Percentiles rank a stretch among this genome's conserved stretches.
Conservation (phyloP, 768 basidiomycete species). For the Boletus vermiculosoides region DNA sequence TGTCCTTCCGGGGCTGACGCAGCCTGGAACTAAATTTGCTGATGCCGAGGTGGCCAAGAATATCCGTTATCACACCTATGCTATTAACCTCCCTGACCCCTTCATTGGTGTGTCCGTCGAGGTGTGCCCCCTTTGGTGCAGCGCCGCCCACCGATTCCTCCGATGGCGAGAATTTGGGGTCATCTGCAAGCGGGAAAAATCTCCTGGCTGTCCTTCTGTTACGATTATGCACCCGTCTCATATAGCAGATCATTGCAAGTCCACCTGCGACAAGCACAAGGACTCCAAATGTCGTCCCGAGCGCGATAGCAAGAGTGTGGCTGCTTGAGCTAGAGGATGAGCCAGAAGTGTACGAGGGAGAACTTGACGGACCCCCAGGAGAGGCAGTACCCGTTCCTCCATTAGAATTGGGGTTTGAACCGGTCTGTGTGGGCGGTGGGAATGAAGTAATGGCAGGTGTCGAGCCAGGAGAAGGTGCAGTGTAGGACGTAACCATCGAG, state of each 20-base stretch:
- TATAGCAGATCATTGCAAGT: constrained; percentile 43
- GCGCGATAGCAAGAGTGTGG: constrained; percentile 47
- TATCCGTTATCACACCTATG: constrained; percentile 9
- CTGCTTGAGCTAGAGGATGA: constrained; percentile 19
- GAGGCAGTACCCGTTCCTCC: constrained; percentile 11
- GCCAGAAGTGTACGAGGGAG: constrained; percentile 17
- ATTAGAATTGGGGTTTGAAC: constrained; percentile 11
- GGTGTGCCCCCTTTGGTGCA: constrained; percentile 5
- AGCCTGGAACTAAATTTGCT: constrained; percentile 7
- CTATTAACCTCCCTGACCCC: background rate
- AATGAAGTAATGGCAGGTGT: constrained; percentile 35
- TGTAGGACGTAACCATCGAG: constrained; percentile 43
- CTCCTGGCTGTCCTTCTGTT: background rate
- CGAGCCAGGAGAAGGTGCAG: constrained; percentile 32
- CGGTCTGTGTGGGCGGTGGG: constrained; percentile 35
- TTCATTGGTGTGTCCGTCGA: constrained; percentile 5
- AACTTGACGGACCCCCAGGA: constrained; percentile 5
- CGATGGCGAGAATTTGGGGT: constrained; percentile 15
- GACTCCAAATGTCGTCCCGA: constrained; percentile 63
- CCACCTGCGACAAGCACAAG: constrained; percentile 50
- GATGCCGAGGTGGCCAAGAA: constrained; percentile 28
- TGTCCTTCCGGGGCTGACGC: constrained; percentile 51
- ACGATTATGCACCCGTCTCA: constrained; percentile 34
- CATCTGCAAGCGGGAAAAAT: constrained; percentile 24
- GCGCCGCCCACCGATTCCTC: constrained; percentile 4